Percentiles rank a stretch among this genome's conserved stretches.
phyloP scores from a whole-genome alignment of 1,284 basidiomycete species.

The Cystobasidium pallidum region DNA sequence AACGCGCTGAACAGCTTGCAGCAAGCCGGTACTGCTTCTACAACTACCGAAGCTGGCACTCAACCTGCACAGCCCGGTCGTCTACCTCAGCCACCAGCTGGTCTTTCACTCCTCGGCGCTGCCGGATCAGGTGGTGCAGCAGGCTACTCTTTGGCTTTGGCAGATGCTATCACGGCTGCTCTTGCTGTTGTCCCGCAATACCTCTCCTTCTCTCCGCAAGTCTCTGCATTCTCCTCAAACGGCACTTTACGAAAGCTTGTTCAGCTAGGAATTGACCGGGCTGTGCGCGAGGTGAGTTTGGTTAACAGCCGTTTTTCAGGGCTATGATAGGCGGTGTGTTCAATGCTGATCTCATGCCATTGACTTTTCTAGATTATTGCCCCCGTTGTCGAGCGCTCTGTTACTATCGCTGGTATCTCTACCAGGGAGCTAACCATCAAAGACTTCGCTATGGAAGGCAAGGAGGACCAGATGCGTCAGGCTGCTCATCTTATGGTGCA shows the following conservation, averaged over 20 bases:
- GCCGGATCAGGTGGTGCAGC: constrained; percentile 47
- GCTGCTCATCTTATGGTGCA: constrained; percentile 96
- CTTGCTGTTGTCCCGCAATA: constrained; percentile 72
- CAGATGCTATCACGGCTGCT: constrained; percentile 66
- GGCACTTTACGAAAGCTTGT: constrained; percentile 88
- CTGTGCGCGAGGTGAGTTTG: constrained; percentile 84
- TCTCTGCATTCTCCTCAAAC: constrained; percentile 70
- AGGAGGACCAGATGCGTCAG: constrained; percentile 85
- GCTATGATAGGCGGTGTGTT: background rate
- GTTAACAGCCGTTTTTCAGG: too few relatives aligned
- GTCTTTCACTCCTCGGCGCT: constrained; percentile 35
- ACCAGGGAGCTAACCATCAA: constrained; percentile 93
- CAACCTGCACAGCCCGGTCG: constrained; percentile 25
- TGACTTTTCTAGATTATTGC: constrained; percentile 72
- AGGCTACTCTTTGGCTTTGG: constrained; percentile 52
- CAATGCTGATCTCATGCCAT: background rate
- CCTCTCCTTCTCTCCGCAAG: constrained; percentile 72
- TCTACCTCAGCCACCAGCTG: constrained; percentile 32
- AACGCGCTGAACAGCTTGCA: constrained; percentile 44
- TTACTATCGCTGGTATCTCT: constrained; percentile 97
- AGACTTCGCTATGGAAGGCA: constrained; percentile 93
- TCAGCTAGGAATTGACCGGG: constrained; percentile 86
- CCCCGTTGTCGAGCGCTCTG: constrained; percentile 97
- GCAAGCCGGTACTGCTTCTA: background rate
- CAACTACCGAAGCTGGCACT: background rate